Evolutionary conservation across 2,329 filamentous ascomycete species (phyloP).

Genomic region (Neonectria hederae): DNA sequence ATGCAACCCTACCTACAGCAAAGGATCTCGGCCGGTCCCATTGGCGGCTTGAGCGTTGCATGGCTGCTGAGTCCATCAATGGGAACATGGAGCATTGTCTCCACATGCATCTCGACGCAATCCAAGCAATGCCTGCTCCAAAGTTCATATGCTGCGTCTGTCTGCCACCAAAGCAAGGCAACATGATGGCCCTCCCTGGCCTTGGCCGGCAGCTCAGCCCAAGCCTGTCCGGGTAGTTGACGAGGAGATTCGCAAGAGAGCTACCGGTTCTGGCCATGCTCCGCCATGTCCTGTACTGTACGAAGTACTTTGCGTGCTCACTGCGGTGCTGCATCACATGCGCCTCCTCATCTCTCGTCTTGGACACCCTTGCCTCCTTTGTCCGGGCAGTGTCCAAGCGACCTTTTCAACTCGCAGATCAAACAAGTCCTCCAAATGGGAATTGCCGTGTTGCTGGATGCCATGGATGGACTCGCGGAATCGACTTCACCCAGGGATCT

Average conservation of each 20-base stretch:
- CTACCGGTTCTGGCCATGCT: neutral
- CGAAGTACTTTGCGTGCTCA: neutral
- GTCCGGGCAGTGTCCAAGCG: neutral
- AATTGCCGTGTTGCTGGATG: neutral
- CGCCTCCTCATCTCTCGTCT: neutral
- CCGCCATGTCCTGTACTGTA: neutral
- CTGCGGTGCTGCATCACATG: neutral
- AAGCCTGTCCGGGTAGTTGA: neutral
- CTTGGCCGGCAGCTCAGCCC: slow-evolving; percentile 6
- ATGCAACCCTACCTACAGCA: slow-evolving; percentile 15
- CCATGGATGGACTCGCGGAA: neutral
- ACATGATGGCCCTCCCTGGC: slow-evolving; percentile 2
- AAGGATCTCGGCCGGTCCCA: slow-evolving; percentile 6
- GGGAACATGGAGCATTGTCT: neutral
- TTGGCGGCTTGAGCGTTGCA: slow-evolving; percentile 9
- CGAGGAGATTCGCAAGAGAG: neutral
- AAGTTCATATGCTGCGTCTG: neutral
- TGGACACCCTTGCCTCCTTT: neutral
- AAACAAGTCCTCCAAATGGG: neutral
- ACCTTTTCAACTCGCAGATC: neutral
- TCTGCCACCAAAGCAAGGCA: neutral
- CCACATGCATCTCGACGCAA: slow-evolving; percentile 6
- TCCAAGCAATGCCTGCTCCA: neutral
- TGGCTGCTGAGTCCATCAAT: slow-evolving; percentile 10
- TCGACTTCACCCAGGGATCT: no score